These are phyloP conservation scores for Aspergillus felis DNA, from an alignment of 2,329 filamentous ascomycete genomes.

Conservation along the genomic window DNA sequence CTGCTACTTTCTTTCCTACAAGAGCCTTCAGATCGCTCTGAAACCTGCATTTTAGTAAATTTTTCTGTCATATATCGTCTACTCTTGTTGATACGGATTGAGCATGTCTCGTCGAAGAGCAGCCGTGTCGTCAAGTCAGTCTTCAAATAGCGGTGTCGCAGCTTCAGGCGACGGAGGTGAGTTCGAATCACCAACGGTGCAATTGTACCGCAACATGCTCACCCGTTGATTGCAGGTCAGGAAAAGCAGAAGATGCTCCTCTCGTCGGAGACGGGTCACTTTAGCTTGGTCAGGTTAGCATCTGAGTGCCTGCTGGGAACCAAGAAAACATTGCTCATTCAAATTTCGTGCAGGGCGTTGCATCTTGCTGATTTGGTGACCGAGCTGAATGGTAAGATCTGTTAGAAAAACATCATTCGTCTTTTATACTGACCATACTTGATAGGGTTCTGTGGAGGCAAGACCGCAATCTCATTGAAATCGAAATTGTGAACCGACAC, in stretches of 20 bases:
- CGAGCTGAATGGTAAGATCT: constrained; percentile 44
- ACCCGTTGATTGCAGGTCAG: constrained; percentile 33
- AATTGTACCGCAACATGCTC: constrained; percentile 4
- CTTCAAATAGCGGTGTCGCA: constrained; percentile 26
- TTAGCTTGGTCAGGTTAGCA: constrained; percentile 48
- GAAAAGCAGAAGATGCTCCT: constrained; percentile 49
- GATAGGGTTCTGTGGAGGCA: constrained; percentile 48
- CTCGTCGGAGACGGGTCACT: constrained; percentile 46
- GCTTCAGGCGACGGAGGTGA: constrained; percentile 32
- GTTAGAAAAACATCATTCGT: not conserved
- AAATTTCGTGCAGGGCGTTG: constrained; percentile 35
- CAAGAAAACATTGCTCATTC: constrained; percentile 8
- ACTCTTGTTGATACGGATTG: constrained; percentile 8
- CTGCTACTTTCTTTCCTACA: not conserved
- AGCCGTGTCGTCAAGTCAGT: constrained; percentile 30
- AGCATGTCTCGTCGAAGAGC: constrained; percentile 40
- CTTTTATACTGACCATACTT: constrained; percentile 14
- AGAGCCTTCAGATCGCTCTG: not conserved
- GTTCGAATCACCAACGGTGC: constrained; percentile 11
- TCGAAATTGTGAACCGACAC: constrained; percentile 2
- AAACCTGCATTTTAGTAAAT: not conserved
- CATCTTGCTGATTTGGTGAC: constrained; percentile 50
- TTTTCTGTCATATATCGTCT: constrained; percentile 3
- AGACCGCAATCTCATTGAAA: constrained; percentile 14
- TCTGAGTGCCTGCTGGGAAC: not conserved